These are phyloP conservation scores for Pseudocercospora vitis DNA, from an alignment of 2,329 filamentous ascomycete species.

Conservation along the genomic window DNA sequence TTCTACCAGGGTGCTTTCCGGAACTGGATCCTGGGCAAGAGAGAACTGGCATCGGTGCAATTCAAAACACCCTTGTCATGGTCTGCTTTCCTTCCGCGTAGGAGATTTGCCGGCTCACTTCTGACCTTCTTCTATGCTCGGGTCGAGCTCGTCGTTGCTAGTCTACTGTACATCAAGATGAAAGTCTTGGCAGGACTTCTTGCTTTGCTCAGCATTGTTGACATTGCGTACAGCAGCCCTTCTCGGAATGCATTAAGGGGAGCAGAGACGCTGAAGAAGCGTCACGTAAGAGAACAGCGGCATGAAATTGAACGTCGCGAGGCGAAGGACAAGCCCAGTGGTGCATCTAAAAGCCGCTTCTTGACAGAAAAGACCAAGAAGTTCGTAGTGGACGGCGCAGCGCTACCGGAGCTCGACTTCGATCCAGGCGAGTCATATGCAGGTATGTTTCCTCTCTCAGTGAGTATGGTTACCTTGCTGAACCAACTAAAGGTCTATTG, in stretches of 20 bases:
- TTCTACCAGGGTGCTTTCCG: no score
- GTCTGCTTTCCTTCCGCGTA: no score
- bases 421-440: conserved; percentile 48
- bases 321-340: not conserved
- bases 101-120: no score
- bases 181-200: not conserved
- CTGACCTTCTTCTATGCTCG: no score
- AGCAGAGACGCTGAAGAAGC: not conserved
- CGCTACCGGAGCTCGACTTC: conserved; percentile 43
- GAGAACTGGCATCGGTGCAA: no score
- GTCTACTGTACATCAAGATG: not conserved
- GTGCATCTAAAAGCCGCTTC: conserved; percentile 8
- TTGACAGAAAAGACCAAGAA: conserved; percentile 16
- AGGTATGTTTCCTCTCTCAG: not conserved
- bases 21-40: no score
- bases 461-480: not conserved
- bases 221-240: not conserved
- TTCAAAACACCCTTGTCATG: no score
- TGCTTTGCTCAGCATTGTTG: not conserved
- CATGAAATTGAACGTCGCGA: not conserved
- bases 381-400: conserved; percentile 34
- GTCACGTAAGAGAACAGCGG: not conserved
- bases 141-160: not conserved
- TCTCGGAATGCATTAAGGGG: not conserved
- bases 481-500: conserved; percentile 42